Conservation (phyloP, 768 basidiomycete genomes). For the Clavulina sp. region DNA sequence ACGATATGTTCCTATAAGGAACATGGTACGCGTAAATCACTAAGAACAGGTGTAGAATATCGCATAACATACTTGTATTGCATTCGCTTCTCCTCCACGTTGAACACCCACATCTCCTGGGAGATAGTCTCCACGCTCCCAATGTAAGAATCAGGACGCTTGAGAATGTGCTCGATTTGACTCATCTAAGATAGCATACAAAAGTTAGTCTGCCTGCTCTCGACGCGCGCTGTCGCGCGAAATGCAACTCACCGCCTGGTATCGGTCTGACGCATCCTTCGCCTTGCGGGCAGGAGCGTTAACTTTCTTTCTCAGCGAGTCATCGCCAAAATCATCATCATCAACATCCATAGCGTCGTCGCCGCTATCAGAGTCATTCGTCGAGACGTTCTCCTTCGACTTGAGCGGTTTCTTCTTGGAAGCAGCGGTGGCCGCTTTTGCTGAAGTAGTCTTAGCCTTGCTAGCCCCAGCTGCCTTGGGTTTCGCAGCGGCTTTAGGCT, state of each 20-base stretch:
- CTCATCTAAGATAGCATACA: conserved; percentile 40
- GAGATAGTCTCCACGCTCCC: conserved; percentile 84
- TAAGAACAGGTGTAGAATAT: not conserved
- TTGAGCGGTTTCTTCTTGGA: conserved; percentile 42
- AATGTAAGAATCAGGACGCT: conserved; percentile 89
- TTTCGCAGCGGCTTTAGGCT: conserved; percentile 23
- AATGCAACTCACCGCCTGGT: conserved; percentile 50
- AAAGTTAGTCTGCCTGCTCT: too few relatives aligned
- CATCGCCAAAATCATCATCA: conserved; percentile 18
- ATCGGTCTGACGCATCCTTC: conserved; percentile 82
- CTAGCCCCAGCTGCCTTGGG: conserved; percentile 23
- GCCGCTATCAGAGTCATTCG: conserved; percentile 27
- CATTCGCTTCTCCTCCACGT: conserved; percentile 71
- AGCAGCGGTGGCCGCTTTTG: conserved; percentile 10
- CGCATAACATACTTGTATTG: conserved; percentile 43
- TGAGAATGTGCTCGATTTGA: conserved; percentile 86
- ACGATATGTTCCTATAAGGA: conserved; percentile 32
- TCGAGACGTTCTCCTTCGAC: conserved; percentile 47
- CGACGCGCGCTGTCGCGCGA: not conserved
- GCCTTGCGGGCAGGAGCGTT: conserved; percentile 21
- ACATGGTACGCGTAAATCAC: not conserved
- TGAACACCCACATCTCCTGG: conserved; percentile 88
- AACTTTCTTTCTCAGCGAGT: conserved; percentile 13
- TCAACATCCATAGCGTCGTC: conserved; percentile 23
- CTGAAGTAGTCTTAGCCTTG: conserved; percentile 29